A percentile compares a stretch with the other conserved stretches of the same genome.
Conservation (phyloP, 768 basidiomycete species). For the Leccinum rimulosum region DNA sequence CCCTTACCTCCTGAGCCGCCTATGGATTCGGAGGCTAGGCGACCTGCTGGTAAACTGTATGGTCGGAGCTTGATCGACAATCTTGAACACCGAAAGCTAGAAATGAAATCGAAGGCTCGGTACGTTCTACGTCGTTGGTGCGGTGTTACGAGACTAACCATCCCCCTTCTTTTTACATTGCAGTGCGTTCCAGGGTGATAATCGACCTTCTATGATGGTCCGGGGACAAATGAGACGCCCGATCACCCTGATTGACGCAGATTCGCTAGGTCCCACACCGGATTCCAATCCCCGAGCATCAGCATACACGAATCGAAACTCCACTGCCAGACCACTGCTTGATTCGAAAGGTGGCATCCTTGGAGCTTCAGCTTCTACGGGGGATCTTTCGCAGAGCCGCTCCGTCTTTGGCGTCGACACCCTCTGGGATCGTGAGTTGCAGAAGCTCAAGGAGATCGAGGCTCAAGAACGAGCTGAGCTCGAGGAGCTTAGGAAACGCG, state of each 20-base stretch:
- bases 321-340: constrained; percentile 64
- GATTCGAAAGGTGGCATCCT: constrained; percentile 50
- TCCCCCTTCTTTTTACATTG: not conserved
- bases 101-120: constrained; percentile 84
- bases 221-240: constrained; percentile 52
- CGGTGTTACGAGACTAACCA: constrained; percentile 2
- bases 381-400: constrained; percentile 43
- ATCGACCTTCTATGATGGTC: constrained; percentile 92
- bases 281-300: constrained; percentile 42
- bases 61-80: constrained; percentile 91
- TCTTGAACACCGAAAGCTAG: constrained; percentile 77
- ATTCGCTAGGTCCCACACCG: constrained; percentile 52
- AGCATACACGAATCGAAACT: constrained; percentile 45
- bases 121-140: constrained; percentile 34
- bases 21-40: constrained; percentile 33
- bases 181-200: constrained; percentile 86
- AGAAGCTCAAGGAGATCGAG: constrained; percentile 75
- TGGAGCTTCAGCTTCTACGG: constrained; percentile 32
- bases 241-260: constrained; percentile 74
- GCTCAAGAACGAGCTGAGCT: constrained; percentile 58
- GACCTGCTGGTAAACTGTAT: constrained; percentile 80
- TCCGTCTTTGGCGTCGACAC: constrained; percentile 95
- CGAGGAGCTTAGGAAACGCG: constrained; percentile 46
- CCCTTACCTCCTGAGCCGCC: constrained; percentile 31
- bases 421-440: constrained; percentile 89